These are phyloP conservation scores for Crotalaria pallida DNA, from an alignment of 306 rosid species.

Conservation along the genomic window DNA sequence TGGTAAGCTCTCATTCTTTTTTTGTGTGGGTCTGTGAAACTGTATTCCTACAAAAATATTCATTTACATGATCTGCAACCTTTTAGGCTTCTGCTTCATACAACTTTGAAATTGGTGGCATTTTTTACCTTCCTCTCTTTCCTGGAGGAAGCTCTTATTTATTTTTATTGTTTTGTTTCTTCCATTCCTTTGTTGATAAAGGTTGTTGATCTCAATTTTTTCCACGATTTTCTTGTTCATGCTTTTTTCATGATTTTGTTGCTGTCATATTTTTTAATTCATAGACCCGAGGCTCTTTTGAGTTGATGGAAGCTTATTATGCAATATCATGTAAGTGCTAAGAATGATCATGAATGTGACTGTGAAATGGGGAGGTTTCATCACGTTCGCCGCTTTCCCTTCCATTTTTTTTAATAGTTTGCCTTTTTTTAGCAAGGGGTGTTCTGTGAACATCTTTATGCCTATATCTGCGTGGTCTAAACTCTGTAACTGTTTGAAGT, in stretches of 20 bases:
- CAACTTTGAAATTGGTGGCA: not conserved
- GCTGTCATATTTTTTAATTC: not conserved
- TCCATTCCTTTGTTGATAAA: not conserved
- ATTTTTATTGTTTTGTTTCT: not conserved
- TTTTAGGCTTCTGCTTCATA: not conserved
- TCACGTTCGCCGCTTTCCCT: not conserved
- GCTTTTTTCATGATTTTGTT: not conserved
- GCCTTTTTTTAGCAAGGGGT: not conserved
- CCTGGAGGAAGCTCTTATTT: not conserved
- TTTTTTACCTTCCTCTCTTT: not conserved
- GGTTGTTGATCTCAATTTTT: not conserved
- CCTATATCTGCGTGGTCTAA: not conserved
- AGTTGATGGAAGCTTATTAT: not conserved
- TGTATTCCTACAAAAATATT: not conserved
- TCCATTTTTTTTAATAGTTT: not conserved
- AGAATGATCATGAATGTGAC: not conserved
- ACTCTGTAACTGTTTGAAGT: not conserved
- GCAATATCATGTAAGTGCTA: not conserved
- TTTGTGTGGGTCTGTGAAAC: not conserved
- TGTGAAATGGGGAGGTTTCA: not conserved
- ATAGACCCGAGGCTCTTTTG: not conserved
- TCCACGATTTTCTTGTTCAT: not conserved
- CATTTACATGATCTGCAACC: slow-evolving; percentile 6
- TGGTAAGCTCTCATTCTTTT: slow-evolving; percentile 52
- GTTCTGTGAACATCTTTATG: not conserved